A percentile compares a stretch with the other conserved stretches of the same genome.
phyloP scores from a whole-genome alignment of 2,329 filamentous ascomycete genomes.

The Pseudocercospora fuligena region DNA sequence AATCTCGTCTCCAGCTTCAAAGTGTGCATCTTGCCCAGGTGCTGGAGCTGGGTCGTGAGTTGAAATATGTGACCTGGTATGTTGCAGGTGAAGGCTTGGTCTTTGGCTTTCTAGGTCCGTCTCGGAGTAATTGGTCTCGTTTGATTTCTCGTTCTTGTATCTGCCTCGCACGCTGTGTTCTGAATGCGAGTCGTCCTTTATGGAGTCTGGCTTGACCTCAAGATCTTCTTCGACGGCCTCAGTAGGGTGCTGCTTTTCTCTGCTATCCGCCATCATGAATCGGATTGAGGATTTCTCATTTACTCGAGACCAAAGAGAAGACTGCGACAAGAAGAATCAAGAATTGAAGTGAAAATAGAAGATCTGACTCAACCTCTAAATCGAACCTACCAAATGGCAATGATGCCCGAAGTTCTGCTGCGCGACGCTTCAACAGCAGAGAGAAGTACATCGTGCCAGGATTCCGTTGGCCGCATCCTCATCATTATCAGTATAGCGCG shows the following conservation, averaged over 20 bases:
- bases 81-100: slow-evolving; percentile 36
- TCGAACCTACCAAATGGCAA: slow-evolving; percentile 11
- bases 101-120: slow-evolving; percentile 25
- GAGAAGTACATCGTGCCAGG: slow-evolving; percentile 12
- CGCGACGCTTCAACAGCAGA: slow-evolving; percentile 15
- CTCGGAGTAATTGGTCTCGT: slow-evolving; percentile 12
- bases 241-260: slow-evolving; percentile 22
- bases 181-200: slow-evolving; percentile 18
- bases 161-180: slow-evolving; percentile 9
- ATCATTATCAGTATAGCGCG: slow-evolving; percentile 14
- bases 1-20: slow-evolving; percentile 56
- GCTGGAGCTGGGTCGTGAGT: slow-evolving; percentile 37
- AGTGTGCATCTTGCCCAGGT: slow-evolving; percentile 37
- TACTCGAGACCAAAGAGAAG: neutral
- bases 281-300: neutral
- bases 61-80: slow-evolving; percentile 36
- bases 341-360: neutral
- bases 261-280: slow-evolving; percentile 7
- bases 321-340: neutral
- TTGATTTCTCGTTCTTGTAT: slow-evolving; percentile 10
- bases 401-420: slow-evolving; percentile 15
- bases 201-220: slow-evolving; percentile 17
- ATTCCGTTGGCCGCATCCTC: slow-evolving; percentile 16
- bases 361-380: slow-evolving; percentile 13
- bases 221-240: slow-evolving; percentile 26